Evolutionary conservation across 305 asterid species (phyloP).

Genomic region (Coffea humblotiana): DNA sequence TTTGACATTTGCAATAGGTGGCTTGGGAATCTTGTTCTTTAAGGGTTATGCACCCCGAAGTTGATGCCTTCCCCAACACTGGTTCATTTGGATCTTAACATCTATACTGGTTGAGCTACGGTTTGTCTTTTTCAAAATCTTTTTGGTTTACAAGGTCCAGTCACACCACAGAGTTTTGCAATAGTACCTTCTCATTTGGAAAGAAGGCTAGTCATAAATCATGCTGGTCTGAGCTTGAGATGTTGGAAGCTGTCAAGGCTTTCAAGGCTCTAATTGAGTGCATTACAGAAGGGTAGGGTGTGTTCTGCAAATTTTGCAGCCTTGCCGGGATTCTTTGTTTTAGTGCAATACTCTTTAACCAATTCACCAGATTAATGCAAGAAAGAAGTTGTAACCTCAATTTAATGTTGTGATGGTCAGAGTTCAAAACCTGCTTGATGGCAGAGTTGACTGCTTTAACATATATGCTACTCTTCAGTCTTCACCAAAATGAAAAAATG

Average conservation of each 20-base stretch:
- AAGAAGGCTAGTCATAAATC: background rate
- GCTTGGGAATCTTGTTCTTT: constrained; percentile 32
- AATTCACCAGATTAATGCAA: background rate
- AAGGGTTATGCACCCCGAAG: constrained; percentile 17
- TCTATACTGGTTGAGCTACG: background rate
- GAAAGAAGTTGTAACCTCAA: background rate
- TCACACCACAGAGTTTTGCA: background rate
- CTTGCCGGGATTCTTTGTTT: background rate
- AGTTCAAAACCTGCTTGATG: too few species aligned
- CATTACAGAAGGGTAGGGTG: constrained; percentile 15
- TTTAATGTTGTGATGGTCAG: background rate
- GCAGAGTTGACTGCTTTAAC: too few species aligned
- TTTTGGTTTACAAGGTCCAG: background rate
- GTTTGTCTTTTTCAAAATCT: background rate
- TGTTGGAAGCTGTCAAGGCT: background rate
- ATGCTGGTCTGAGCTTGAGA: background rate
- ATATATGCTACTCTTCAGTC: too few species aligned
- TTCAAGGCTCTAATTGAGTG: constrained; percentile 9
- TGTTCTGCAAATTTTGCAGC: constrained; percentile 15
- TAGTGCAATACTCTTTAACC: background rate
- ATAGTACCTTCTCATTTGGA: constrained; percentile 1
- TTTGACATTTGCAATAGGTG: constrained; percentile 15
- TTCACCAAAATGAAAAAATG: too few species aligned
- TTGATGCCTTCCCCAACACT: constrained; percentile 5
- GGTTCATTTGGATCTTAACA: background rate